Evolutionary conservation across 2,329 filamentous ascomycete genomes (phyloP).

Genomic region (Diaporthe batatas): DNA sequence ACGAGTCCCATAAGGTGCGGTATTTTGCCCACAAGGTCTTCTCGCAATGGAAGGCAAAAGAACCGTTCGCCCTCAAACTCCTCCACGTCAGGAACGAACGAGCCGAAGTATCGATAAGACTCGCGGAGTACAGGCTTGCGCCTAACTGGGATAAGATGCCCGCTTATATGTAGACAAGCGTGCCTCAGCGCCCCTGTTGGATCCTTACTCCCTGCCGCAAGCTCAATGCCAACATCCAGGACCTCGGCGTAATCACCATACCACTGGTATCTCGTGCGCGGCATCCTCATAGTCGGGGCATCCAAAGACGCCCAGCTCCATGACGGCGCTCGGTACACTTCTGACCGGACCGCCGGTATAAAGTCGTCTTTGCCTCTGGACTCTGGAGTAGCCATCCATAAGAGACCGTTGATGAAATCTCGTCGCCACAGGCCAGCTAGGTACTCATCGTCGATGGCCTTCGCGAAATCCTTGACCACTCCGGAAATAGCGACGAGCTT

Average conservation of each 20-base stretch:
- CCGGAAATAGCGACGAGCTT: slow-evolving; percentile 39
- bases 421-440: slow-evolving; percentile 35
- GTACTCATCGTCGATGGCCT: slow-evolving; percentile 30
- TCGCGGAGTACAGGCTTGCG: neutral
- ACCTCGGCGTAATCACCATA: slow-evolving; percentile 8
- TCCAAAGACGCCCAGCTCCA: slow-evolving; percentile 41
- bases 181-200: slow-evolving; percentile 17
- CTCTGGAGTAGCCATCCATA: neutral
- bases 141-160: neutral
- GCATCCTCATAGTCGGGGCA: neutral
- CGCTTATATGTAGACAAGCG: slow-evolving; percentile 17
- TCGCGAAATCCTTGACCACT: slow-evolving; percentile 31
- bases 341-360: neutral
- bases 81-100: slow-evolving; percentile 11
- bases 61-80: neutral
- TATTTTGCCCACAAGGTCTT: neutral
- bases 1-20: slow-evolving; percentile 16
- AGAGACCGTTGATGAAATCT: slow-evolving; percentile 31
- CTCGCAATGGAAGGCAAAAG: slow-evolving; percentile 22
- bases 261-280: neutral
- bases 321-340: slow-evolving; percentile 29
- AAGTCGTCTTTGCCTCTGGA: fast-evolving
- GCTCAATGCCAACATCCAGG: neutral
- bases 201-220: neutral
- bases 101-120: neutral